Percentiles rank a stretch among this genome's conserved stretches.
Evolutionary conservation across 495 filamentous ascomycete genomes (phyloP).

Genomic region (Emericellopsis terricola): DNA sequence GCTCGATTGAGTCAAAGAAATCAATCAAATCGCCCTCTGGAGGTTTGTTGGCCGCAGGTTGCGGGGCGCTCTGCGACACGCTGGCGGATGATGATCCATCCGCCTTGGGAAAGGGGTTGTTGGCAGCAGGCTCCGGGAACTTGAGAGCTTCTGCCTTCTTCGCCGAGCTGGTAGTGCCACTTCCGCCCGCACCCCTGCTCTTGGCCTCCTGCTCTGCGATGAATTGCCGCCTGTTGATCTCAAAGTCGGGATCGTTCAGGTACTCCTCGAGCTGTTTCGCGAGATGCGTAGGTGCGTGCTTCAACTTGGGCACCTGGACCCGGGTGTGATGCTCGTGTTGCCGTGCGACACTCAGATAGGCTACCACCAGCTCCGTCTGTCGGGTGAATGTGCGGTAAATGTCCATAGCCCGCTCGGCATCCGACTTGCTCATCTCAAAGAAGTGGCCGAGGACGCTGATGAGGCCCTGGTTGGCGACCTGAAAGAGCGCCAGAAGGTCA

Average conservation of each 20-base stretch:
- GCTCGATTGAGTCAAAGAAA: slow-evolving; percentile 95
- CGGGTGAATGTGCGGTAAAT: slow-evolving; percentile 89
- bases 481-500: slow-evolving; percentile 80
- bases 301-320: slow-evolving; percentile 89
- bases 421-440: slow-evolving; percentile 91
- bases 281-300: slow-evolving; percentile 87
- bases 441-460: slow-evolving; percentile 97
- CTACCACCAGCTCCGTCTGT: slow-evolving; percentile 84
- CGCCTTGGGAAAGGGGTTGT: slow-evolving; percentile 10
- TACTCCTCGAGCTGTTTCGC: slow-evolving; percentile 86
- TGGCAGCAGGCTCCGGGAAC: slow-evolving; percentile 17
- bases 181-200: slow-evolving; percentile 20
- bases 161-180: slow-evolving; percentile 21
- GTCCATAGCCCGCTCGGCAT: slow-evolving; percentile 77
- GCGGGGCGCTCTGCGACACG: slow-evolving; percentile 6
- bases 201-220: slow-evolving; percentile 71
- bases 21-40: slow-evolving; percentile 81
- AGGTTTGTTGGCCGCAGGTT: slow-evolving; percentile 28
- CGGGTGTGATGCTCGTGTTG: slow-evolving; percentile 82
- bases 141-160: slow-evolving; percentile 11
- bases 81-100: slow-evolving; percentile 7
- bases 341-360: slow-evolving; percentile 72
- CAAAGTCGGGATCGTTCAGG: slow-evolving; percentile 88
- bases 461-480: slow-evolving; percentile 91
- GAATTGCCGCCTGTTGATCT: slow-evolving; percentile 83